A percentile compares a stretch with the other conserved stretches of the same genome.
Conservation (phyloP, 352 stramenopile species). For the Pilasporangium apinafurcum region DNA sequence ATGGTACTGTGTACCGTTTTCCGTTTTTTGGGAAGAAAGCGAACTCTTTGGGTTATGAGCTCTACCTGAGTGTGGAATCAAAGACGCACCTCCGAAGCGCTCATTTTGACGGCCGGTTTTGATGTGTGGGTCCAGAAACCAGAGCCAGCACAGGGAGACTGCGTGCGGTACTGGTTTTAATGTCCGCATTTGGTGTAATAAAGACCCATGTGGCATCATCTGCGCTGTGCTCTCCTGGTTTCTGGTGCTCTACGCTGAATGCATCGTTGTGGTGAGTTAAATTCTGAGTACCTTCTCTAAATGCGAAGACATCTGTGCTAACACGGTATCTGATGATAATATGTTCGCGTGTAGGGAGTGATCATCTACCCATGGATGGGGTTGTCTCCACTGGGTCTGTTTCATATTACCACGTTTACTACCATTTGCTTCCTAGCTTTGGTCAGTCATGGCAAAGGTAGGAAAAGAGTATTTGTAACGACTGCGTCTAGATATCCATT, state of each 20-base stretch:
- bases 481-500: too few species aligned
- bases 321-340: background rate
- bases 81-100: background rate
- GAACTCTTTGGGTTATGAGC: too few species aligned
- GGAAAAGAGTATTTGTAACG: background rate
- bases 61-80: too few species aligned
- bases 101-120: too few species aligned
- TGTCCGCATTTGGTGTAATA: slow-evolving; percentile 87
- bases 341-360: slow-evolving; percentile 39
- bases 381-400: slow-evolving; percentile 49
- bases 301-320: background rate
- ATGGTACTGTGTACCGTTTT: too few species aligned
- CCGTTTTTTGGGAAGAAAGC: too few species aligned
- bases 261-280: slow-evolving; percentile 72
- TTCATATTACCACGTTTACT: slow-evolving; percentile 69
- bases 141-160: slow-evolving; percentile 36
- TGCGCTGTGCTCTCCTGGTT: slow-evolving; percentile 89
- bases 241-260: slow-evolving; percentile 89
- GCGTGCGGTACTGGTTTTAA: slow-evolving; percentile 77
- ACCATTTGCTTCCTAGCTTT: slow-evolving; percentile 86
- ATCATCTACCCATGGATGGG: slow-evolving; percentile 90
- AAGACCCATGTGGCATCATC: slow-evolving; percentile 87
- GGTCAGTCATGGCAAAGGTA: slow-evolving; percentile 92
- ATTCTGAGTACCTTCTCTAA: background rate
- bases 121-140: slow-evolving; percentile 21